These are phyloP conservation scores for Botrytis porri DNA, from an alignment of 2,329 filamentous ascomycete genomes.

Conservation along the genomic window DNA sequence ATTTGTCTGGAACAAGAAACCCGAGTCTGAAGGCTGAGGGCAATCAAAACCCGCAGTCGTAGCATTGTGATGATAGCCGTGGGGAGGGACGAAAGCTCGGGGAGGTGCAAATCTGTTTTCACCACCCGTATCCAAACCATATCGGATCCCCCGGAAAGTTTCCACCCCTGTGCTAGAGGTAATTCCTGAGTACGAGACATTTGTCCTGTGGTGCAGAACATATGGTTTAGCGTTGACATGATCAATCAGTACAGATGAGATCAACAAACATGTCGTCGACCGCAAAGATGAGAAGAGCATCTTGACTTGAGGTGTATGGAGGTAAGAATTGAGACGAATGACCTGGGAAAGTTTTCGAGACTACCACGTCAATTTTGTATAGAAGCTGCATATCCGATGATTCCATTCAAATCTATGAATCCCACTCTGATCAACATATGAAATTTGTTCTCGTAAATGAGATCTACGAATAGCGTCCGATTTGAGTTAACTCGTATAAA, in stretches of 20 bases:
- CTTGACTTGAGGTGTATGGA: not conserved
- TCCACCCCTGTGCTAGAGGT: slow-evolving; percentile 44
- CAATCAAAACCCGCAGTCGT: slow-evolving; percentile 45
- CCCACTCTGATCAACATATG: not conserved
- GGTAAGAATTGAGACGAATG: not conserved
- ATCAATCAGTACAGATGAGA: not conserved
- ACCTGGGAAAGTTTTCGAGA: not conserved
- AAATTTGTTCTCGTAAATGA: not conserved
- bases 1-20: slow-evolving; percentile 39
- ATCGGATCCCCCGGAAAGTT: slow-evolving; percentile 48
- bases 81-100: slow-evolving; percentile 35
- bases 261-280: slow-evolving; percentile 1
- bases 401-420: not conserved
- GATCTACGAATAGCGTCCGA: not conserved
- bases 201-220: slow-evolving; percentile 28
- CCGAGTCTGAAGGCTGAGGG: slow-evolving; percentile 42
- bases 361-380: not conserved
- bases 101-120: slow-evolving; percentile 47
- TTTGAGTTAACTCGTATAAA: not conserved
- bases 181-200: slow-evolving; percentile 45
- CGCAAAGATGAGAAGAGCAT: not conserved
- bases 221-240: slow-evolving; percentile 13
- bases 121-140: slow-evolving; percentile 47
- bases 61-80: slow-evolving; percentile 41
- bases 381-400: not conserved